Evolutionary conservation across 1,284 basidiomycete genomes (phyloP), one percentile per base, ranked within the genome.

Genomic region (Xerocomus nothofagi): DNA sequence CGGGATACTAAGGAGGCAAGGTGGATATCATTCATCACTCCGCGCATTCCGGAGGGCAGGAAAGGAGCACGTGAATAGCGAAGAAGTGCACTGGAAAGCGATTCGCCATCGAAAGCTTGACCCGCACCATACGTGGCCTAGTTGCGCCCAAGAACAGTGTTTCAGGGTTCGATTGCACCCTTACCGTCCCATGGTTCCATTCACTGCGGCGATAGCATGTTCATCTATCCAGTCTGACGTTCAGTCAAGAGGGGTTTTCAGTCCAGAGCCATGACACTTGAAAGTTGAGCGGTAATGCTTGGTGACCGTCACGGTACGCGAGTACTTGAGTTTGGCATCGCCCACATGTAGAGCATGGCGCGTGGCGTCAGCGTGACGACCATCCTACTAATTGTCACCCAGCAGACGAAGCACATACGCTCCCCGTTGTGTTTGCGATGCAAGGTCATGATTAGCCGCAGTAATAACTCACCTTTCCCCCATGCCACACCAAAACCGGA

Each of bases 61-160:
- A 86, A 73, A 10, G 82, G 61, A 2, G 74, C 63, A 15, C 84
- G 72, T 6, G 82, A 71, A 53, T 76, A 79, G 10, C 71, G 70
- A 36, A 86, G 65, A 9, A 87, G 73, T 5, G 62, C 56, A n/a
- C n/a, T n/a, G n/a, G n/a, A n/a, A 4, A 84, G 58, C 0, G 84
- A 81, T 40, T 84, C 76, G 12, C 57, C 62, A n/a, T n/a, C n/a
- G n/a, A n/a, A n/a, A n/a, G n/a, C 58, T 73, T 71, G n/a, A 76
- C 73, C 49, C 61, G 62, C 20, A 62, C 61, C 50, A 73, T 75
- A 12, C 41, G 36, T n/a, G n/a, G 1, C 30, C 76, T 63, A 44
- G 69, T 69, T 37, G 63, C 62, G 61, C 79, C 82, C 43, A 18
- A 67, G 34, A 75, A 73, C 17, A 64, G n/a, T 12, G 12, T n/a